A percentile compares a stretch with the other conserved stretches of the same genome.
These are phyloP conservation scores for Scorias spongiosa DNA, from an alignment of 2,329 filamentous ascomycete genomes.

Conservation along the genomic window DNA sequence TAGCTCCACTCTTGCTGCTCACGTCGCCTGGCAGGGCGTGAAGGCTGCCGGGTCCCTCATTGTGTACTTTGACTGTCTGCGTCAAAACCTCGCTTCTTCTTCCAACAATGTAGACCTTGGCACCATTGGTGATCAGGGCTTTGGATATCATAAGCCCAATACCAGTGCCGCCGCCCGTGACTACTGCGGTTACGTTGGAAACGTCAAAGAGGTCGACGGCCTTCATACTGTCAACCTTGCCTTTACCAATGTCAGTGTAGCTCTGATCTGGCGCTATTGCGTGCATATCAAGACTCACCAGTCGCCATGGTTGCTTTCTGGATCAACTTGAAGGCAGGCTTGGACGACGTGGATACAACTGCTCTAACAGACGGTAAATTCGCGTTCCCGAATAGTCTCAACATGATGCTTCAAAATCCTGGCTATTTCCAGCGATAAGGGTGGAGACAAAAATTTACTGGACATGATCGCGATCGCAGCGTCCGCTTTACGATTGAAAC, in stretches of 20 bases:
- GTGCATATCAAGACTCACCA: background rate
- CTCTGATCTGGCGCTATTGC: conserved; percentile 3
- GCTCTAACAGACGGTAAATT: background rate
- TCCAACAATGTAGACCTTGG: conserved; percentile 33
- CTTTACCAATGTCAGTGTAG: conserved; percentile 15
- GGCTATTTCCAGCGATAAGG: background rate
- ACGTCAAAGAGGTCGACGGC: conserved; percentile 30
- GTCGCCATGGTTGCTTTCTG: background rate
- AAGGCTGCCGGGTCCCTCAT: conserved; percentile 27
- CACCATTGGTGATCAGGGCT: conserved; percentile 21
- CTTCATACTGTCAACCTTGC: conserved; percentile 26
- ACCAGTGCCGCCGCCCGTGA: conserved; percentile 31
- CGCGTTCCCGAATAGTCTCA: background rate
- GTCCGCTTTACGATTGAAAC: too few species aligned
- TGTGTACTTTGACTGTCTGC: conserved; percentile 31
- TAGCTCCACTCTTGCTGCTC: conserved; percentile 35
- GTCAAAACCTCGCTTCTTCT: conserved; percentile 29
- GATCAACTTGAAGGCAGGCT: background rate
- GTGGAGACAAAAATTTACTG: background rate
- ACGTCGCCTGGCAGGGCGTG: conserved; percentile 30
- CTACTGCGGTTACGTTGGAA: conserved; percentile 29
- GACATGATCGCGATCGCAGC: too few species aligned
- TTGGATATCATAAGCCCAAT: conserved; percentile 26
- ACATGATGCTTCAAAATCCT: background rate
- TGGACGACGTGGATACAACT: background rate